Conservation (phyloP, 495 filamentous ascomycete species). For the Trichoderma gamsii region DNA sequence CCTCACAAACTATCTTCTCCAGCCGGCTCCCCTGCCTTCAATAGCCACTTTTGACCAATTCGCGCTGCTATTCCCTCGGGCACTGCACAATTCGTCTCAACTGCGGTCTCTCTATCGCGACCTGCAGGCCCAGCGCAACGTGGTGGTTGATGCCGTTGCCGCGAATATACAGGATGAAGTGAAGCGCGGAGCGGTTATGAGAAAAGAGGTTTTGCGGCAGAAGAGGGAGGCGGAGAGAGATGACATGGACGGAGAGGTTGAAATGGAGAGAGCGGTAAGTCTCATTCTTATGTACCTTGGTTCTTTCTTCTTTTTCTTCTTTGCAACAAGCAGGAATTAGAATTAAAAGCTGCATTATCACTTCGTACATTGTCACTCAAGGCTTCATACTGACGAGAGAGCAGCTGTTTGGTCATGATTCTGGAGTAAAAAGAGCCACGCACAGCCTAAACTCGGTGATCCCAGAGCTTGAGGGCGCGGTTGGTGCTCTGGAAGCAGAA, state of each 20-base stretch:
- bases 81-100: constrained; percentile 62
- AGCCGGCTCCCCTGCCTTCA: constrained; percentile 64
- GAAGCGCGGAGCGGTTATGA: constrained; percentile 55
- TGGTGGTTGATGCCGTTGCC: constrained; percentile 60
- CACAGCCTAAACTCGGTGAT: constrained; percentile 62
- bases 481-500: constrained; percentile 58
- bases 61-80: constrained; percentile 65
- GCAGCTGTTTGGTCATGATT: constrained; percentile 59
- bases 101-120: constrained; percentile 73
- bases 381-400: constrained; percentile 14
- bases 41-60: constrained; percentile 70
- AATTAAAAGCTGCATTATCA: no score
- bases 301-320: not conserved
- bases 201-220: constrained; percentile 53
- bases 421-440: constrained; percentile 34
- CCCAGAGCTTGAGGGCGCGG: constrained; percentile 60
- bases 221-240: constrained; percentile 48
- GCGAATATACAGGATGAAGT: constrained; percentile 63
- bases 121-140: constrained; percentile 63
- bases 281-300: not conserved
- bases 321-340: not conserved
- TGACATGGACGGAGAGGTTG: constrained; percentile 57
- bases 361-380: no score
- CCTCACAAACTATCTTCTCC: constrained; percentile 69
- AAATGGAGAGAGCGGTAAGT: constrained; percentile 63